phyloP scores from a whole-genome alignment of 495 filamentous ascomycete genomes.

The Achaetomiella virescens region DNA sequence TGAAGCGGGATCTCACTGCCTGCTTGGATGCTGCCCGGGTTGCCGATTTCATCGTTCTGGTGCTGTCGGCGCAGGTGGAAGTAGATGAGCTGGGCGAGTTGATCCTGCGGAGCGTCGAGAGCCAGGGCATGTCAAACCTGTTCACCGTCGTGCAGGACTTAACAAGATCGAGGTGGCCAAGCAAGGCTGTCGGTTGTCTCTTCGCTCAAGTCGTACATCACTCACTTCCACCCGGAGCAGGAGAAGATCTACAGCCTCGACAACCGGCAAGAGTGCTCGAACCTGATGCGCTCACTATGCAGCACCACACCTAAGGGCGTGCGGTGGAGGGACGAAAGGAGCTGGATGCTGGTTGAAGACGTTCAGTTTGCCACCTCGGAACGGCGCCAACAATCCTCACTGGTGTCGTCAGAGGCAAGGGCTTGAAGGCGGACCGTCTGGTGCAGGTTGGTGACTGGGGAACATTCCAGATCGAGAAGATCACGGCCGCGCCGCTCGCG shows the following conservation, averaged over 20 bases:
- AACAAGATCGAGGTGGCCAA: constrained; percentile 73
- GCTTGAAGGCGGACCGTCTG: constrained; percentile 80
- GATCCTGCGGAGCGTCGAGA: constrained; percentile 77
- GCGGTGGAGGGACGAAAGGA: constrained; percentile 85
- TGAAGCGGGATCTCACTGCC: constrained; percentile 62
- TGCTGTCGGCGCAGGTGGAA: constrained; percentile 73
- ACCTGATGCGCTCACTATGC: constrained; percentile 83
- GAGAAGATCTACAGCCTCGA: constrained; percentile 85
- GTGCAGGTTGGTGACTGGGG: constrained; percentile 93
- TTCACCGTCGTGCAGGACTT: constrained; percentile 72
- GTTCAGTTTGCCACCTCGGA: constrained; percentile 59
- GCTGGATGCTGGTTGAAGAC: constrained; percentile 88
- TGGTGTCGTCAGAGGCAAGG: constrained; percentile 78
- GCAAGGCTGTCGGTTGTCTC: constrained; percentile 64
- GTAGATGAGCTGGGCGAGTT: constrained; percentile 77
- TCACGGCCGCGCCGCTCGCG: constrained; percentile 61
- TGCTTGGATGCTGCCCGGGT: constrained; percentile 79
- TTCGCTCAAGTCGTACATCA: constrained; percentile 84
- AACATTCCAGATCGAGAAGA: constrained; percentile 87
- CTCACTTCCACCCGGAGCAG: constrained; percentile 82
- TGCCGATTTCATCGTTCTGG: constrained; percentile 82
- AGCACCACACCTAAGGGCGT: constrained; percentile 87
- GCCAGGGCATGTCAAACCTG: constrained; percentile 86
- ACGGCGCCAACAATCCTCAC: constrained; percentile 62
- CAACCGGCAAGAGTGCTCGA: constrained; percentile 79